Evolutionary conservation across 208 protist genomes (phyloP).

Genomic region (Acanthamoeba divionensis): DNA sequence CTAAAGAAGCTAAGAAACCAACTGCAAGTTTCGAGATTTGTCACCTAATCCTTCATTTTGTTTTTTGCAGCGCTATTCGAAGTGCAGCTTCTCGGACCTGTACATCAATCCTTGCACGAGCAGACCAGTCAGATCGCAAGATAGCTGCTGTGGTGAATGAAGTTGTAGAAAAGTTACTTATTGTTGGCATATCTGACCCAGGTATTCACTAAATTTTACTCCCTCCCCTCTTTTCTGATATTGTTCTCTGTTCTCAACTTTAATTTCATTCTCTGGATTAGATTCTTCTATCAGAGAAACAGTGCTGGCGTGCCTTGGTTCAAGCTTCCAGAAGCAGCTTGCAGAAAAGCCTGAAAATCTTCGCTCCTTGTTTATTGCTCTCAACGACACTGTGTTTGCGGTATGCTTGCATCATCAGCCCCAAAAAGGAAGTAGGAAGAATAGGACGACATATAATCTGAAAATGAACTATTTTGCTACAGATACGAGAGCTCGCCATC

Average conservation of each 20-base stretch:
- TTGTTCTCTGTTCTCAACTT: neutral
- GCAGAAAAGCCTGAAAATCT: constrained; percentile 74
- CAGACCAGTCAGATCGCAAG: neutral
- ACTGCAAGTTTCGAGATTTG: neutral
- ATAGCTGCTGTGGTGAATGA: constrained; percentile 48
- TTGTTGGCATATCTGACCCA: constrained; percentile 77
- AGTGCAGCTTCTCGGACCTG: constrained; percentile 9
- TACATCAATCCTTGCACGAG: neutral
- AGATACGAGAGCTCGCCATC: constrained; percentile 81
- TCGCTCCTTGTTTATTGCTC: constrained; percentile 83
- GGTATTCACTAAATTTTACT: neutral
- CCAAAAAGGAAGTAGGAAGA: neutral
- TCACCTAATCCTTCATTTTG: neutral
- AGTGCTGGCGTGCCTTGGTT: neutral
- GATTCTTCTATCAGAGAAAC: neutral
- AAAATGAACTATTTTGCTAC: no score
- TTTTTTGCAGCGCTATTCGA: neutral
- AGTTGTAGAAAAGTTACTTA: constrained; percentile 76
- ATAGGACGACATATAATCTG: neutral
- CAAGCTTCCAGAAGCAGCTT: neutral
- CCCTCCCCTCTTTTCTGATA: neutral
- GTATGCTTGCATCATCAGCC: neutral
- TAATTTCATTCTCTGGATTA: constrained; percentile 6
- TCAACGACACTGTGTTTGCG: constrained; percentile 89
- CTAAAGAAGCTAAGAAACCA: no score